Percentiles rank a stretch among this genome's conserved stretches.
phyloP scores from a whole-genome alignment of 2,329 filamentous ascomycete species.

The Teratosphaeria destructans region DNA sequence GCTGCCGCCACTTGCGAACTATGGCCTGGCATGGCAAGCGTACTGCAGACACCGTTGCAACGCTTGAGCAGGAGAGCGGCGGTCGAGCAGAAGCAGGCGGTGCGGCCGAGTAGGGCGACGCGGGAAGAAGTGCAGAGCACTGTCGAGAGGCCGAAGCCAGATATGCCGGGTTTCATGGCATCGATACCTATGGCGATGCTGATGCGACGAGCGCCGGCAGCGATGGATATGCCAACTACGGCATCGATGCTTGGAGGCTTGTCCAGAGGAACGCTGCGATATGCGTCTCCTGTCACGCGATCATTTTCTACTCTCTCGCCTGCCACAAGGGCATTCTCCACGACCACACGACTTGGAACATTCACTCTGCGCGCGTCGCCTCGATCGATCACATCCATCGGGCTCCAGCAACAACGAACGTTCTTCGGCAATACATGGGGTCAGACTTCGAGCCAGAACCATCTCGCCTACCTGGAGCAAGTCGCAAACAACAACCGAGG shows the following conservation, averaged over 20 bases:
- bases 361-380: slow-evolving; percentile 8
- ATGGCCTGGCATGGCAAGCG: slow-evolving; percentile 30
- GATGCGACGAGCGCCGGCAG: slow-evolving; percentile 5
- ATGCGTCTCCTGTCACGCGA: slow-evolving; percentile 26
- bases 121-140: not conserved
- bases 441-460: slow-evolving; percentile 37
- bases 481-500: slow-evolving; percentile 85
- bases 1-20: slow-evolving; percentile 28
- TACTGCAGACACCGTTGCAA: slow-evolving; percentile 22
- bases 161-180: slow-evolving; percentile 12
- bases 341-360: slow-evolving; percentile 26
- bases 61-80: slow-evolving; percentile 15
- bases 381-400: slow-evolving; percentile 15
- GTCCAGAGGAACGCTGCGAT: slow-evolving; percentile 23
- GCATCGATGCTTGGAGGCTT: slow-evolving; percentile 14
- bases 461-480: slow-evolving; percentile 78
- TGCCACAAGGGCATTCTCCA: slow-evolving; percentile 28
- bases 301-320: slow-evolving; percentile 15
- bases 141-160: not conserved
- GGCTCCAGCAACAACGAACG: slow-evolving; percentile 33
- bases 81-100: slow-evolving; percentile 8
- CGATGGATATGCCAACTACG: slow-evolving; percentile 3
- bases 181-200: not conserved
- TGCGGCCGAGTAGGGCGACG: not conserved
- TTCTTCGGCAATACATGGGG: slow-evolving; percentile 31